Base-by-base conservation (phyloP, 192 early-diverging fungal genomes). In the Entrophospora sp. region DNA sequence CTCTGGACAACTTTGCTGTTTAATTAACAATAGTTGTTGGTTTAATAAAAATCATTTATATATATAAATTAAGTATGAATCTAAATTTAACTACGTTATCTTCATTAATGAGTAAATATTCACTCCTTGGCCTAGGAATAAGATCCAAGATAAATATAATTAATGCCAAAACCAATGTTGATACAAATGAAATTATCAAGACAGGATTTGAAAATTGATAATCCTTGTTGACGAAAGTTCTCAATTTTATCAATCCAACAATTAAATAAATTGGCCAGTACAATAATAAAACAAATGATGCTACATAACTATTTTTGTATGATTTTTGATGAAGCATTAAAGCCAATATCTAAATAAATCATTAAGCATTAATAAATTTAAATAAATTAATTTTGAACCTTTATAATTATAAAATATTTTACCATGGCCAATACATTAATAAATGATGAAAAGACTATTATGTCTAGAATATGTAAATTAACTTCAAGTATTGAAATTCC, bases 1-100 rank as follows among this genome's bases (percentile, higher is more conserved):
- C 67, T 96, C 94, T 5, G 93, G 92, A 46, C 79, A 81, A 20
- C 69, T 68, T 65, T 77, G 42, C 73, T 73, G 61, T 38, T 27
- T 13, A 32, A 7, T 0, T n/a, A 49, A 31, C 4, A 30, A n/a
- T 22, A n/a, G n/a, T n/a, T n/a, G n/a, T n/a, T n/a, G n/a, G n/a
- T n/a, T n/a, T n/a, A n/a, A n/a, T 36, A 28, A 12, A 2, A 32
- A 10, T 5, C 16, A 28, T 24, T 9, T 25, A 52, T 37, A n/a
- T 49, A 43, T 10, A 36, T 3, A 30, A 35, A 24, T 37, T 25
- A 42, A 34, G 27, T n/a, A 45, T 5, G 16, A 18, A 46, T 14
- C 4, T 46, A 12, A 35, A 36, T 20, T 38, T 56, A 57, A 38
- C 36, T 31, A 65, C 53, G 32, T 13, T 30, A 14, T 59, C 40